Evolutionary conservation across 176 grass and related monocot genomes (phyloP), one percentile per base, ranked within the genome.

Genomic region (Avena sativa): DNA sequence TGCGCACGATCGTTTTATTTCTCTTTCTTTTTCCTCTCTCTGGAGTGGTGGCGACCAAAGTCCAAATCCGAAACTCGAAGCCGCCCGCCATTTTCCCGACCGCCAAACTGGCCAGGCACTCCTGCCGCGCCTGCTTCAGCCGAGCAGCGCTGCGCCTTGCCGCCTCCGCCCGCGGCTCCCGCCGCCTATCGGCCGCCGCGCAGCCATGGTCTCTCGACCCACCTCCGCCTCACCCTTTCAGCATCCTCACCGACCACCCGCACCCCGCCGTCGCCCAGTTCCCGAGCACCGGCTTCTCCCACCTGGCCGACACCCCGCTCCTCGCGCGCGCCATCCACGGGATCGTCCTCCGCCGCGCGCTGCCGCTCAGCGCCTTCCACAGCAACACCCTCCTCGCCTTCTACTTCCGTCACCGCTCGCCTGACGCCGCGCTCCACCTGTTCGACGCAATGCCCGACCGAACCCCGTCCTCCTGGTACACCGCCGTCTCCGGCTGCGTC

Each of bases 341-440:
- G 8, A 26, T 87, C 83, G 30, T 71, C 81, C 57, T 94, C 80
- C 85, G 89, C 67, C 81, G 49, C 79, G 79, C 71, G 8, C 72
- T 94, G 14, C 75, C 30, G 47, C 81, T 97, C 84, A 88, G 84
- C 77, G 71, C 91, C 2, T 97, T 94, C 76, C 95, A 92, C 60
- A 49, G 16, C 82, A 97, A 94, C 83, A 97, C 95, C 12, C 95
- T 97, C 36, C 28, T 97, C 77, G 77, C 81, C 21, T 81, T 94
- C 85, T 94, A 89, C 71, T 97, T 94, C 15, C 83, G 70, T 38
- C 48, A 70, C 16, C 71, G 73, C 44, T 17, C 84, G 13, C 30
- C 83, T 0, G 71, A 25, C 0, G 90, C 92, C 8, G 55, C 87
- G 14, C 90, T 92, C 49, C 78, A 85, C 57, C 74, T 91, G 88